Evolutionary conservation across 768 basidiomycete genomes (phyloP).

Genomic region (Calocybe indica): DNA sequence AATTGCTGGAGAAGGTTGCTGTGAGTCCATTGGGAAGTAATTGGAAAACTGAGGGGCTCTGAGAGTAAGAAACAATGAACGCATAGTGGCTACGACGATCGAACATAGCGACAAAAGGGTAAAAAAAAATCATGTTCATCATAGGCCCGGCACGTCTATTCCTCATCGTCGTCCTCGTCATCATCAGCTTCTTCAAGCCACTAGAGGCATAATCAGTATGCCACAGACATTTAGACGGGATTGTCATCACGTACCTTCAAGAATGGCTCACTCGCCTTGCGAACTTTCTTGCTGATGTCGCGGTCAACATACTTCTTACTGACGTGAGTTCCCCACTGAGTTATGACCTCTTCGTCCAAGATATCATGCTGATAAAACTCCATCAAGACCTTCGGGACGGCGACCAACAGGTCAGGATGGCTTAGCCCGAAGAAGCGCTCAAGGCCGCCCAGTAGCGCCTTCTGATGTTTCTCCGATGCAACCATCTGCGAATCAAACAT

Average conservation of each 20-base stretch:
- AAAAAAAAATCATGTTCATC: no score
- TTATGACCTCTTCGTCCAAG: conserved; percentile 85
- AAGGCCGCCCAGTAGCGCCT: conserved; percentile 87
- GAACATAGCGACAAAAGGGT: no score
- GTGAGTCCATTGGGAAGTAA: no score
- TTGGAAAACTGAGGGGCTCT: no score
- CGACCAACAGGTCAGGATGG: conserved; percentile 62
- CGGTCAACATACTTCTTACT: conserved; percentile 96
- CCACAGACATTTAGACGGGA: conserved; percentile 1
- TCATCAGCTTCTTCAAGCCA: conserved; percentile 91
- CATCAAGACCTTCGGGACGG: conserved; percentile 92
- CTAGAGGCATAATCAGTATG: conserved; percentile 25
- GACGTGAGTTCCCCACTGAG: conserved; percentile 93
- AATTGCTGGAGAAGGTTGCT: no score
- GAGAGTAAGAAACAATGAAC: no score
- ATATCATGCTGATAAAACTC: conserved; percentile 88
- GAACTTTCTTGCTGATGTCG: conserved; percentile 91
- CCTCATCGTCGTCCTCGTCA: conserved; percentile 56
- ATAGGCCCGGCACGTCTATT: background rate
- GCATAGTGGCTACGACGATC: no score
- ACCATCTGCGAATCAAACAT: conserved; percentile 51
- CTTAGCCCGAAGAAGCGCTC: conserved; percentile 78
- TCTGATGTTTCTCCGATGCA: conserved; percentile 92
- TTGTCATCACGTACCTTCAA: conserved; percentile 55
- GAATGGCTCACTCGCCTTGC: conserved; percentile 94